Evolutionary conservation across 148 eudicot species (phyloP).

Genomic region (Silene latifolia): DNA sequence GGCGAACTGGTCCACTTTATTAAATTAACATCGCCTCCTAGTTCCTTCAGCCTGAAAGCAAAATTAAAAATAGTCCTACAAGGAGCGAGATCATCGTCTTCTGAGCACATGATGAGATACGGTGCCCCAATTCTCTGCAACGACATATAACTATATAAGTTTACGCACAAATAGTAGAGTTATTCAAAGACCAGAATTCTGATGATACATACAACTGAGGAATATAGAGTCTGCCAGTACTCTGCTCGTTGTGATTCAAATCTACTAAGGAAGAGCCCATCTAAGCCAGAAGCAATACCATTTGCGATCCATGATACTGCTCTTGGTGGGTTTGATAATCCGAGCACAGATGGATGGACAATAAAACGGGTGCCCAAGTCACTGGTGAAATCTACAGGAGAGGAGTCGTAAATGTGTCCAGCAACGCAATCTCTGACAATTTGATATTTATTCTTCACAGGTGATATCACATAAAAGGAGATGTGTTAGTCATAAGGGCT

Average conservation of each 20-base stretch:
- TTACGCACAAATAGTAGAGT: constrained; percentile 7
- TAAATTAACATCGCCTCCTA: constrained; percentile 75
- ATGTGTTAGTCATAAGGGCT: constrained; percentile 13
- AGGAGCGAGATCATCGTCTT: constrained; percentile 90
- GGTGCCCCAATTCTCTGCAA: constrained; percentile 76
- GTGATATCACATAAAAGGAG: constrained; percentile 1
- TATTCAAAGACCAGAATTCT: background rate
- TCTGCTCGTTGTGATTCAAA: constrained; percentile 91
- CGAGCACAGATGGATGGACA: constrained; percentile 73
- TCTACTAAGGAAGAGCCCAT: constrained; percentile 71
- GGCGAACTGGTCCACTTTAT: constrained; percentile 87
- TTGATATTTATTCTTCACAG: constrained; percentile 53
- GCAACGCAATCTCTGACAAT: constrained; percentile 67
- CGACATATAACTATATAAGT: background rate
- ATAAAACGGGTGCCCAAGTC: constrained; percentile 73
- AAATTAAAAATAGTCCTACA: constrained; percentile 60
- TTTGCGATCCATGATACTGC: constrained; percentile 65
- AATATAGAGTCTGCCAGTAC: constrained; percentile 91
- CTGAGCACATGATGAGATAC: constrained; percentile 83
- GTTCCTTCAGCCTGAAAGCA: constrained; percentile 54
- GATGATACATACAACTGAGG: constrained; percentile 66
- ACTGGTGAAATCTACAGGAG: constrained; percentile 84
- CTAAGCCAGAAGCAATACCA: constrained; percentile 66
- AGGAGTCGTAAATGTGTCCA: constrained; percentile 83
- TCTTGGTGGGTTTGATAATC: constrained; percentile 63